Conservation (phyloP, 345 rosid genomes). For the Acer saccharum region DNA sequence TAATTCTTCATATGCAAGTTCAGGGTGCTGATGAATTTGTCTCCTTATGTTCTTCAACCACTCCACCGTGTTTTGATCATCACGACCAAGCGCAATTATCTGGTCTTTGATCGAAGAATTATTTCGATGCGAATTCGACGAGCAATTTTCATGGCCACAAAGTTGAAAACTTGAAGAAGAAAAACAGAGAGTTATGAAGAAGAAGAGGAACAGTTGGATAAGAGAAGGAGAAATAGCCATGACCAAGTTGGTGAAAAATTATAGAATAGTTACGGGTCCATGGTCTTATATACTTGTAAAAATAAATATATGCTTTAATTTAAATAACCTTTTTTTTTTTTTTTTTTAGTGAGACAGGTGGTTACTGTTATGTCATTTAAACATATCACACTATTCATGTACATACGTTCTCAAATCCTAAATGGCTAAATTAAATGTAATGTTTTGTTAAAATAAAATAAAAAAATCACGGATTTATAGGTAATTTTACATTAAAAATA, state of each 20-base stretch:
- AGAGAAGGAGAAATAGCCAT: conserved; percentile 14
- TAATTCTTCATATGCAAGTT: conserved; percentile 61
- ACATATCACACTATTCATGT: too few relatives aligned
- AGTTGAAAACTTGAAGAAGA: conserved; percentile 17
- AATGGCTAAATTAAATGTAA: too few relatives aligned
- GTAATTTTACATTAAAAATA: too few relatives aligned
- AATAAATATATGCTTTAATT: background rate
- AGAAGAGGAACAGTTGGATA: background rate
- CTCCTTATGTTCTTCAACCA: conserved; percentile 58
- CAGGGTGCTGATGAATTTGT: conserved; percentile 59
- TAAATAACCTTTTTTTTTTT: too few relatives aligned
- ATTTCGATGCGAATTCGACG: background rate
- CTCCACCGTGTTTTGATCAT: conserved; percentile 30
- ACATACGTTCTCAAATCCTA: too few relatives aligned
- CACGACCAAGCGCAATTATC: conserved; percentile 38
- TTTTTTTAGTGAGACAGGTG: too few relatives aligned
- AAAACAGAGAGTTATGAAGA: conserved; percentile 1
- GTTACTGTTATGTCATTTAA: too few relatives aligned
- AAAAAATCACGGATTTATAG: too few relatives aligned
- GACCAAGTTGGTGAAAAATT: background rate
- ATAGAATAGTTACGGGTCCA: background rate
- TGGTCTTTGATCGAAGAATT: conserved; percentile 22
- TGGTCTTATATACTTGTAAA: background rate
- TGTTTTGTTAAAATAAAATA: too few relatives aligned
- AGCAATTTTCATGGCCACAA: background rate